Conservation (phyloP, 768 basidiomycete genomes). For the Podaxis sp. region DNA sequence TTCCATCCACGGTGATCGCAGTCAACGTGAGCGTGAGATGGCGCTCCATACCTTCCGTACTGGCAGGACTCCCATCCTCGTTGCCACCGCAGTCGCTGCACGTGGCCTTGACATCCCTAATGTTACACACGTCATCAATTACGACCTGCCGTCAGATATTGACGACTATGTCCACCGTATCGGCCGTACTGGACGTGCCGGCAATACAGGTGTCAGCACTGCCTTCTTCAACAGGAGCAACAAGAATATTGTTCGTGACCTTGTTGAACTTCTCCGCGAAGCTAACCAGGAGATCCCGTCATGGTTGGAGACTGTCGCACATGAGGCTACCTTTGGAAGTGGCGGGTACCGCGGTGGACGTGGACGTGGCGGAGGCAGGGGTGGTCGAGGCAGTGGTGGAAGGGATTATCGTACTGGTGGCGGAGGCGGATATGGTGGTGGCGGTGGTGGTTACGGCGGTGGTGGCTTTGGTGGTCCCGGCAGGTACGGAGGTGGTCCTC, state of each 20-base stretch:
- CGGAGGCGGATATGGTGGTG: conserved; percentile 26
- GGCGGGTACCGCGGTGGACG: conserved; percentile 54
- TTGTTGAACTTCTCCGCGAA: conserved; percentile 91
- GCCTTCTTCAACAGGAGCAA: conserved; percentile 96
- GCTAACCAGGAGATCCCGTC: conserved; percentile 92
- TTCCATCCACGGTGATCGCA: conserved; percentile 97
- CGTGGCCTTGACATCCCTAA: conserved; percentile 99
- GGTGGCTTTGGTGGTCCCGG: conserved; percentile 26
- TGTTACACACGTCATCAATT: conserved; percentile 98
- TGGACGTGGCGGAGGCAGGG: conserved; percentile 60
- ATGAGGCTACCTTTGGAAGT: conserved; percentile 74
- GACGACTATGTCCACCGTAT: conserved; percentile 99
- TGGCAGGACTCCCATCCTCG: conserved; percentile 93
- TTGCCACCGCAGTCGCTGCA: conserved; percentile 98
- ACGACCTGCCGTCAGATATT: conserved; percentile 96
- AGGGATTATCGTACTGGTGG: conserved; percentile 45
- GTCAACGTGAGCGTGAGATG: conserved; percentile 95
- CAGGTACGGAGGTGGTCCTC: conserved; percentile 25
- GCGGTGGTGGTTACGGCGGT: conserved; percentile 29
- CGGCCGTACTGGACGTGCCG: conserved; percentile 97
- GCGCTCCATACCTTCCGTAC: conserved; percentile 94
- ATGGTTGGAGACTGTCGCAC: conserved; percentile 87
- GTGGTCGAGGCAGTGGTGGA: conserved; percentile 46
- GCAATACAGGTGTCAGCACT: conserved; percentile 93
- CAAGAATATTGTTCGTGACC: conserved; percentile 86